Percentiles rank a stretch among this genome's conserved stretches.
Evolutionary conservation across 2,329 filamentous ascomycete genomes (phyloP).

Genomic region (Pestalotiopsis sp.): DNA sequence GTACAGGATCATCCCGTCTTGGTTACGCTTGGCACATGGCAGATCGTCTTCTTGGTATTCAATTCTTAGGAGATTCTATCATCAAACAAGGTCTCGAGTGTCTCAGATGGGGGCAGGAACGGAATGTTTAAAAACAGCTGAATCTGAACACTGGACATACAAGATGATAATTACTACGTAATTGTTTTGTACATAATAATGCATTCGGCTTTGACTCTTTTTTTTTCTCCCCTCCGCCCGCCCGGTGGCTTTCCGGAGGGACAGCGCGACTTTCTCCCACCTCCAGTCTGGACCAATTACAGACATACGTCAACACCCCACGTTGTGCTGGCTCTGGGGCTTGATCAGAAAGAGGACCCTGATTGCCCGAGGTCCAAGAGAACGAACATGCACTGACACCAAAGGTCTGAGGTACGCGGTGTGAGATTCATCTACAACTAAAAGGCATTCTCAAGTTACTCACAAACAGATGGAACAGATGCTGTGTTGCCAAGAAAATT

Average conservation of each 20-base stretch:
- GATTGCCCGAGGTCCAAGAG: background rate
- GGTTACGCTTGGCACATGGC: slow-evolving; percentile 6
- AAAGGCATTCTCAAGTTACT: background rate
- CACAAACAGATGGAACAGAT: background rate
- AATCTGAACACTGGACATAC: background rate
- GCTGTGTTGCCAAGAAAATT: background rate
- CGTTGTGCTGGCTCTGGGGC: background rate
- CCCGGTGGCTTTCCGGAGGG: background rate
- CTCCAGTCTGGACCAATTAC: background rate
- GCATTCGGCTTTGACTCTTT: background rate
- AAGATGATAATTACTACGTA: background rate
- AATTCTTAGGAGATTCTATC: background rate
- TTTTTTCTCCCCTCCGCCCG: background rate
- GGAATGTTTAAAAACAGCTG: background rate
- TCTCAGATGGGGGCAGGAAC: background rate
- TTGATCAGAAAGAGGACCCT: background rate
- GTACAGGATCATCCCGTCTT: slow-evolving; percentile 8
- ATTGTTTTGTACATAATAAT: background rate
- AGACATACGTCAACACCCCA: background rate
- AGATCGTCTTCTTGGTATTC: slow-evolving; percentile 3
- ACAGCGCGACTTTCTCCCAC: background rate
- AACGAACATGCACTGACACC: background rate
- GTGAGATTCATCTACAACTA: background rate
- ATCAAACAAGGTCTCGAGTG: background rate
- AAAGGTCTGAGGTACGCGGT: background rate